A percentile compares a stretch with the other conserved stretches of the same genome.
phyloP scores from a whole-genome alignment of 768 basidiomycete species.

The Dentipellis sp. region DNA sequence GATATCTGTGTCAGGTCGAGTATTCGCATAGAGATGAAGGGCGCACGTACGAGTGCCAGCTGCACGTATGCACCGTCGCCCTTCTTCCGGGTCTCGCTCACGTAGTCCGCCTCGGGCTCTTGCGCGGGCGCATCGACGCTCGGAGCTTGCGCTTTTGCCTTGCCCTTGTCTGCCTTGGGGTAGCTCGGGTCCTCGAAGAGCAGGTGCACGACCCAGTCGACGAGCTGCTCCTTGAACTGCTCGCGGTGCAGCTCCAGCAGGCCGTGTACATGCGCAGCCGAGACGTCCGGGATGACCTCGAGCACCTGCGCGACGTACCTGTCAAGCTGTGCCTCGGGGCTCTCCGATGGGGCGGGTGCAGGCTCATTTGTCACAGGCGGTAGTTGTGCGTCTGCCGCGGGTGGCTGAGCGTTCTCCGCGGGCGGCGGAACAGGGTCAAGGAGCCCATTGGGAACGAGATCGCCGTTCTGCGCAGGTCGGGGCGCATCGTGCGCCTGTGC shows the following conservation, averaged over 20 bases:
- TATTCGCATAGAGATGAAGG: background rate
- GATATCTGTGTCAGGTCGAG: background rate
- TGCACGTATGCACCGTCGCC: constrained; percentile 36
- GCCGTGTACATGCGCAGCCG: constrained; percentile 38
- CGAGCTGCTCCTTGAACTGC: constrained; percentile 27
- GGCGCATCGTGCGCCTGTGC: no score
- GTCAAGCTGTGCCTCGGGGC: constrained; percentile 11
- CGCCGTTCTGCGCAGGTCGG: no score
- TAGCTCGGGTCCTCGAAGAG: constrained; percentile 57
- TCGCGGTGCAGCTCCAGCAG: constrained; percentile 39
- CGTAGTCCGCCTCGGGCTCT: constrained; percentile 42
- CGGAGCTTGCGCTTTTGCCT: constrained; percentile 33
- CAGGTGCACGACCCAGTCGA: constrained; percentile 46
- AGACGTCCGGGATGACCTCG: constrained; percentile 66
- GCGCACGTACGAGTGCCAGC: constrained; percentile 43
- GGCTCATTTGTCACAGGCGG: background rate
- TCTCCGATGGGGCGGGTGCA: background rate
- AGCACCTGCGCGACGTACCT: constrained; percentile 40
- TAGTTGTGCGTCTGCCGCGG: background rate
- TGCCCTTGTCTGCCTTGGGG: constrained; percentile 40
- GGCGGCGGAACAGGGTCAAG: background rate
- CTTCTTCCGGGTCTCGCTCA: constrained; percentile 30
- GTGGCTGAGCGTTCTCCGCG: background rate
- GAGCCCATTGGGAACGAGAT: no score
- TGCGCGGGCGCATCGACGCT: constrained; percentile 19